These are phyloP conservation scores for Opeltia flavorubescens DNA, from an alignment of 495 filamentous ascomycete genomes.

Conservation along the genomic window DNA sequence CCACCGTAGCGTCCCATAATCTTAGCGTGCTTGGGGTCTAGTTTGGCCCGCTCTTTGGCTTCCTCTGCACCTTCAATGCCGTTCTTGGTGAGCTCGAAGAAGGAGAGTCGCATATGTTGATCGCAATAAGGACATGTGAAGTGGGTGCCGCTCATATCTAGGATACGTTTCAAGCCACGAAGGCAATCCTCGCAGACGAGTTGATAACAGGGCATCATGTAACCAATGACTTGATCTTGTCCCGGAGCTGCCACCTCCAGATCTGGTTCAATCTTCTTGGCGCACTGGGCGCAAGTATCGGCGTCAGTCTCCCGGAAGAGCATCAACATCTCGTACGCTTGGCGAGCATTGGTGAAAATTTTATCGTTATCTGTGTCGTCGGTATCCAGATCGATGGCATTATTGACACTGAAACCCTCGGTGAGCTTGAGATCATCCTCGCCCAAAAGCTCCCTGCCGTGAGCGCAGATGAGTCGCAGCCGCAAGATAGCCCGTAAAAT, in stretches of 20 bases:
- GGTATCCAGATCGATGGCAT: constrained; percentile 76
- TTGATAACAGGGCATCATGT: constrained; percentile 75
- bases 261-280: constrained; percentile 38
- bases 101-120: constrained; percentile 38
- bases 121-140: constrained; percentile 55
- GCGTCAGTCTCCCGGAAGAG: constrained; percentile 65
- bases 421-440: constrained; percentile 65
- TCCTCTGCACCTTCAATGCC: constrained; percentile 48
- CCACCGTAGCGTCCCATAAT: constrained; percentile 59
- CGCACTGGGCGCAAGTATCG: constrained; percentile 57
- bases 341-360: constrained; percentile 39
- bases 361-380: constrained; percentile 46
- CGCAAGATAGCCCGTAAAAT: constrained; percentile 83
- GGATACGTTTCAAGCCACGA: constrained; percentile 28
- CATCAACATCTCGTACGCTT: constrained; percentile 69
- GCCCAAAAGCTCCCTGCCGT: constrained; percentile 75
- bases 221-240: constrained; percentile 51
- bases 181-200: constrained; percentile 66
- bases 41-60: constrained; percentile 28
- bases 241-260: constrained; percentile 36
- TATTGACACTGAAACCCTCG: constrained; percentile 62
- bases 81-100: constrained; percentile 51
- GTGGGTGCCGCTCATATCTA: constrained; percentile 23
- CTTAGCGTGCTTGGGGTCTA: constrained; percentile 40
- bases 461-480: constrained; percentile 78